phyloP scores from a whole-genome alignment of 2,329 filamentous ascomycete species.

The Diplodia intermedia region DNA sequence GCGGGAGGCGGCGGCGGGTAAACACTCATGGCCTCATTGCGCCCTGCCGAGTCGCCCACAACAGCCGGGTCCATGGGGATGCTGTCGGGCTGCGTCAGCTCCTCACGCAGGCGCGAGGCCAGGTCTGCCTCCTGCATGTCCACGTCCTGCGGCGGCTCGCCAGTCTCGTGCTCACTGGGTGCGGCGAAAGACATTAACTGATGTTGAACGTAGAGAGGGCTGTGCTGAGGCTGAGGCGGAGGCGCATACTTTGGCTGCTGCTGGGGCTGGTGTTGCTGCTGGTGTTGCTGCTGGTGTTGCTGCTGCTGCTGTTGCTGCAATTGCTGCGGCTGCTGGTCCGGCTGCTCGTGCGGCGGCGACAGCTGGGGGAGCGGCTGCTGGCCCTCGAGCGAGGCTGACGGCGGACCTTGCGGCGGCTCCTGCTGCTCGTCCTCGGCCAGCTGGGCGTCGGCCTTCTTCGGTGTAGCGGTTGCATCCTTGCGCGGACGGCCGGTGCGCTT shows the following conservation, averaged over 20 bases:
- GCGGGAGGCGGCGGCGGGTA: slow-evolving; percentile 31
- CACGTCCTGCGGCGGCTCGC: slow-evolving; percentile 26
- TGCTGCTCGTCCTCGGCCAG: slow-evolving; percentile 18
- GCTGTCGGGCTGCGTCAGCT: slow-evolving; percentile 23
- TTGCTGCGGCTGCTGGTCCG: slow-evolving; percentile 11
- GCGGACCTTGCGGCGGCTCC: slow-evolving; percentile 21
- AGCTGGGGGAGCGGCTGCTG: slow-evolving; percentile 25
- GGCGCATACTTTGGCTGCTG: slow-evolving; percentile 30
- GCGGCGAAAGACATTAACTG: slow-evolving; percentile 26
- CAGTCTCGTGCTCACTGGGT: slow-evolving; percentile 25
- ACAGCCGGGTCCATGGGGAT: slow-evolving; percentile 22
- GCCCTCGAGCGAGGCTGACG: slow-evolving; percentile 21
- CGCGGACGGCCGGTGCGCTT: slow-evolving; percentile 32
- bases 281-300: slow-evolving; percentile 5
- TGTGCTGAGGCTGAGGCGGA: slow-evolving; percentile 29
- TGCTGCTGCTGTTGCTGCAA: slow-evolving; percentile 9
- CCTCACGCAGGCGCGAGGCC: slow-evolving; percentile 15
- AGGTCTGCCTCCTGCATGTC: slow-evolving; percentile 26
- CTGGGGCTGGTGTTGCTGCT: slow-evolving; percentile 1
- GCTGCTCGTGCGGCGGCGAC: slow-evolving; percentile 7
- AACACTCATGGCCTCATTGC: slow-evolving; percentile 23
- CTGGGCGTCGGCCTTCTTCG: slow-evolving; percentile 22
- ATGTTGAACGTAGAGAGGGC: slow-evolving; percentile 20
- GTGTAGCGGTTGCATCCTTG: slow-evolving; percentile 29
- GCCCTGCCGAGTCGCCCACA: slow-evolving; percentile 23